phyloP scores from a whole-genome alignment of 2,329 filamentous ascomycete genomes.

The Tolypocladium tundrense region DNA sequence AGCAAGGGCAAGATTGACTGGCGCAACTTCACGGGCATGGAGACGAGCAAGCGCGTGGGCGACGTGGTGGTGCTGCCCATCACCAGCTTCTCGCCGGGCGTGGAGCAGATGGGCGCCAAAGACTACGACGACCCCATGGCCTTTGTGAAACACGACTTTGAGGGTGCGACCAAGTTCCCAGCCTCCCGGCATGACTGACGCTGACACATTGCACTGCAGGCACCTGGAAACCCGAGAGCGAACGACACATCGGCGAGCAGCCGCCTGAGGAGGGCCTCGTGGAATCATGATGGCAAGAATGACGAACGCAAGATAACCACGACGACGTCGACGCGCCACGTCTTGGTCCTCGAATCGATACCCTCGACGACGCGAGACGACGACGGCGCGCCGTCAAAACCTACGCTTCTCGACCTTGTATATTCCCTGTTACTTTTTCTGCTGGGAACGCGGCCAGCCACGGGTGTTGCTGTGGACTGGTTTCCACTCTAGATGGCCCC shows the following conservation, averaged over 20 bases:
- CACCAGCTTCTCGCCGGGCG: conserved; percentile 92
- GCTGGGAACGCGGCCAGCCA: neutral
- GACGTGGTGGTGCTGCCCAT: conserved; percentile 92
- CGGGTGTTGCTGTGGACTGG: neutral
- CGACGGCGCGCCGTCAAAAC: neutral
- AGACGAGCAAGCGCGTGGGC: conserved; percentile 71
- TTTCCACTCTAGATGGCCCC: neutral
- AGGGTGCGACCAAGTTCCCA: conserved; percentile 47
- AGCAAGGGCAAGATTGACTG: conserved; percentile 70
- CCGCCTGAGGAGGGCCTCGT: conserved; percentile 10
- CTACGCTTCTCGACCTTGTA: neutral
- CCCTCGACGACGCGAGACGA: neutral
- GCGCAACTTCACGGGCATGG: conserved; percentile 83
- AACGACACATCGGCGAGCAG: conserved; percentile 56
- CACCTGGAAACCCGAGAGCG: conserved; percentile 65
- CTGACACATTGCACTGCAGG: conserved; percentile 31
- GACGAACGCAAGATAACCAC: neutral
- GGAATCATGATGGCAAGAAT: neutral
- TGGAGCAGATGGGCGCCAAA: conserved; percentile 83
- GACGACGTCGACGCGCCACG: neutral
- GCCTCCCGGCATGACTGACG: conserved; percentile 8
- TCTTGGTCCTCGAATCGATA: neutral
- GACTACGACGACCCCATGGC: conserved; percentile 90
- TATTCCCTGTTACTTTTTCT: neutral
- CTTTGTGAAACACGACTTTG: conserved; percentile 94